Evolutionary conservation across 345 rosid species (phyloP), one percentile per base, ranked within the genome.

Genomic region (Populus nigra): DNA sequence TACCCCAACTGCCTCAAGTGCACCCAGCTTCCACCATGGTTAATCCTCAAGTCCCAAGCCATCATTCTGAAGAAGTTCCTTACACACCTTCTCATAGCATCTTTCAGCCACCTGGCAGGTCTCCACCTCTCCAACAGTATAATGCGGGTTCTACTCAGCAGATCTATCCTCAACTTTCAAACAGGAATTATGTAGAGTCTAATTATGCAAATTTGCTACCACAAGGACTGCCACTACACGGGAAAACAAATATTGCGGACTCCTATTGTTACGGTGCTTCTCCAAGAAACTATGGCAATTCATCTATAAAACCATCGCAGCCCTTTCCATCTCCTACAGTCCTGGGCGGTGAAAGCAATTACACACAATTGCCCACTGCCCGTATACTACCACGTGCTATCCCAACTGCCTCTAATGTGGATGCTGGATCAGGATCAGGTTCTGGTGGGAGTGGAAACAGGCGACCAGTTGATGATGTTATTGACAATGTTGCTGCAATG

Each of bases 401-500:
- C 78, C 91, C 91, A 35, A 86, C 86, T 49, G 90, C 89, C 57
- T 77, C 88, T 69, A 67, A 43, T 53, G 82, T 84, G 43, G 88
- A 83, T 62, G 31, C 50, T 65, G 86, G 68, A 69, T 81, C 85
- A 7, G 62, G 71, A 72, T 82, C 85, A 7, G 55, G 71, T 63
- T 55, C 83, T 22, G 31, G 73, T 59, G 84, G 78, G 45, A 78
- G 53, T 61, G 74, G 76, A 74, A 84, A 72, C 73, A 82, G 76
- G 62, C 80, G 69, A 12, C 85, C 74, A 0, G 71, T 70, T 65
- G 89, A 88, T 45, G 89, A 85, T 75, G 84, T 82, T 75, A 75
- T 88, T 59, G 90, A 90, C 82, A 79, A 76, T 76, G 91, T 88
- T 39, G 90, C 84, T n/a, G 83, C 83, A 22, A 87, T 90, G 93